Conservation (phyloP, 2,329 filamentous ascomycete genomes). For the Phialophora chinensis region DNA sequence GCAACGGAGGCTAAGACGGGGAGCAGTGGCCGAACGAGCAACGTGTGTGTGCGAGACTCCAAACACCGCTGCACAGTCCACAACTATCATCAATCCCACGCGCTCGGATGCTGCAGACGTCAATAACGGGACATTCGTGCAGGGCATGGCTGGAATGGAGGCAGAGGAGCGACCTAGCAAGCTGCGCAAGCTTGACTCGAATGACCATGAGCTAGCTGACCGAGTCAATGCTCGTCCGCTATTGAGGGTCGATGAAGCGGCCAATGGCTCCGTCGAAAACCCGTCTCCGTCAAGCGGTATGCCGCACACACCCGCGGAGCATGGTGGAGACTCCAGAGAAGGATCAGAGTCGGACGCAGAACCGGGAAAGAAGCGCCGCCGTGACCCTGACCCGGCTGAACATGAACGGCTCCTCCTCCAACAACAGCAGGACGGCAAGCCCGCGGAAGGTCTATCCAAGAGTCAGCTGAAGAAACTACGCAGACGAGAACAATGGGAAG, state of each 20-base stretch:
- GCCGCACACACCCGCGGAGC: background rate
- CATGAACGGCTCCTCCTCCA: constrained; percentile 2
- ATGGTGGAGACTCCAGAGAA: background rate
- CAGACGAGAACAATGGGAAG: constrained; percentile 76
- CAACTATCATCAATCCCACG: background rate
- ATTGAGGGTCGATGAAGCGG: background rate
- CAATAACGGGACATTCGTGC: background rate
- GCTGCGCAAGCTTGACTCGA: constrained; percentile 58
- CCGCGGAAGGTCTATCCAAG: constrained; percentile 68
- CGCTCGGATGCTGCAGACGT: background rate
- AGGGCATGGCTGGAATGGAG: constrained; percentile 52
- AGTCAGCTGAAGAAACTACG: constrained; percentile 82
- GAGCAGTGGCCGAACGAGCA: background rate
- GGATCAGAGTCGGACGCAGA: background rate
- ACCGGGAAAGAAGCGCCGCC: background rate
- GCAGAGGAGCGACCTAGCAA: constrained; percentile 62
- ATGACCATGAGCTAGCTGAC: constrained; percentile 25
- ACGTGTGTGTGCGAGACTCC: background rate
- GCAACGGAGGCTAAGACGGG: background rate
- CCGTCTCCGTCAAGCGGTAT: background rate
- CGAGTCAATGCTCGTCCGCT: constrained; percentile 9
- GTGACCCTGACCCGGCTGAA: background rate
- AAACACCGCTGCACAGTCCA: background rate
- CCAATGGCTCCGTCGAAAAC: background rate
- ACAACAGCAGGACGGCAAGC: constrained; percentile 18